These are phyloP conservation scores for Malassezia nana DNA, from an alignment of 1,284 basidiomycete genomes.

Conservation along the genomic window DNA sequence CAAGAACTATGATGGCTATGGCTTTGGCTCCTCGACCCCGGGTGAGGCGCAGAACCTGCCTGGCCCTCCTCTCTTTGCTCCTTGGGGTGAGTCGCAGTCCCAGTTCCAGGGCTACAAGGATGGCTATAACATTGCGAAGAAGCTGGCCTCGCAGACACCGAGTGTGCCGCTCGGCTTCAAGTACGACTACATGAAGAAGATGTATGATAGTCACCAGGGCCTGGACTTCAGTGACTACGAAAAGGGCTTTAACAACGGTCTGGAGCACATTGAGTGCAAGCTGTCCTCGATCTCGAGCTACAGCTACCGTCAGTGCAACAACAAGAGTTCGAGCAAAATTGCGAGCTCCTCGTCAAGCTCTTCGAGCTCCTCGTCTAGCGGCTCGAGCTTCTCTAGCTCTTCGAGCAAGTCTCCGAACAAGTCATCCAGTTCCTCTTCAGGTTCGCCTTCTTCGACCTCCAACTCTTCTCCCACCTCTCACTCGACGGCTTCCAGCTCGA, in stretches of 20 bases:
- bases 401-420: not conserved
- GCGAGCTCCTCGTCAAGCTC: no score
- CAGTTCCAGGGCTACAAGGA: not conserved
- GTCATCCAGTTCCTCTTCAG: not conserved
- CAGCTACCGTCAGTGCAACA: not conserved
- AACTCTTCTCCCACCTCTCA: no score
- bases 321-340: no score
- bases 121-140: not conserved
- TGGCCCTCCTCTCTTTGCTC: not conserved
- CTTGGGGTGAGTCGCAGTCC: not conserved
- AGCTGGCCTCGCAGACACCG: not conserved
- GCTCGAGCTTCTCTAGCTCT: no score
- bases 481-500: no score
- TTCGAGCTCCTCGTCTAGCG: no score
- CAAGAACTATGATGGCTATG: slow-evolving; percentile 10
- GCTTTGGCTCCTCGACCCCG: slow-evolving; percentile 1
- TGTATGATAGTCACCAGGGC: not conserved
- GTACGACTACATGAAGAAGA: not conserved
- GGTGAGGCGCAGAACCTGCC: not conserved
- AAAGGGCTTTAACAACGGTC: not conserved
- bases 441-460: no score
- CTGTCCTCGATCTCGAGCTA: not conserved
- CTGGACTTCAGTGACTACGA: not conserved
- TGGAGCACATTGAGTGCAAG: not conserved
- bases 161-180: not conserved